Evolutionary conservation across 2,329 filamentous ascomycete genomes (phyloP), one percentile per base, ranked within the genome.

Genomic region (Apiospora sp.): DNA sequence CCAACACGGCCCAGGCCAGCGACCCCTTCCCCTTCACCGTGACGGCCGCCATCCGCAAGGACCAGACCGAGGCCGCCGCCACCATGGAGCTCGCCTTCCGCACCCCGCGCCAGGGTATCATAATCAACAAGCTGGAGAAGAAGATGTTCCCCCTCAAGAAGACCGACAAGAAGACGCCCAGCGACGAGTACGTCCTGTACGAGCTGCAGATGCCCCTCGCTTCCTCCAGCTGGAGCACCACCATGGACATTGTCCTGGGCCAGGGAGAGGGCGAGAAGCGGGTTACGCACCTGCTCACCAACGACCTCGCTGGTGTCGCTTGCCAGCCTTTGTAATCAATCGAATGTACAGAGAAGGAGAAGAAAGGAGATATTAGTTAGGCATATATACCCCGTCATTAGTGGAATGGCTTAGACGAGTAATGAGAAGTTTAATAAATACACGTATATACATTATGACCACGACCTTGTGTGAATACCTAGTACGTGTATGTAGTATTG

Each of bases 11-110:
- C 10, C 71, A 72, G 67, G 58, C 54, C 16, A 30, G 30, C 43
- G 49, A 71, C 1, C 37, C 58, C 19, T 61, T 67, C 27, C n/a
- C 67, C 51, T 43, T 71, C 24, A 73, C 72, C 24, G 44, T 73
- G n/a, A 51, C 70, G 41, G 72, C 72, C 14, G 72, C 72, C 43
- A 67, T 73, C 4, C 49, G 67, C 46, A 34, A 30, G 67, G 72
- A 71, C n/a, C 51, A 41, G 19, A 22, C 67, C 41, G 48, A 37
- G 3, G 67, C 49, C 41, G 41, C 37, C 41, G 24, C 58, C 24
- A 49, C 51, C 30, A 49, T 71, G 27, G 72, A 73, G 37, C 69
- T 73, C 12, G 48, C 43, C 16, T 24, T 19, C 44, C 19, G n/a
- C 14, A n/a, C 24, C 12, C 44, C 44, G 67, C 24, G 27, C n/a